Evolutionary conservation across 2,329 filamentous ascomycete genomes (phyloP), one percentile per base, ranked within the genome.

Genomic region (Elsinoe ampelina): DNA sequence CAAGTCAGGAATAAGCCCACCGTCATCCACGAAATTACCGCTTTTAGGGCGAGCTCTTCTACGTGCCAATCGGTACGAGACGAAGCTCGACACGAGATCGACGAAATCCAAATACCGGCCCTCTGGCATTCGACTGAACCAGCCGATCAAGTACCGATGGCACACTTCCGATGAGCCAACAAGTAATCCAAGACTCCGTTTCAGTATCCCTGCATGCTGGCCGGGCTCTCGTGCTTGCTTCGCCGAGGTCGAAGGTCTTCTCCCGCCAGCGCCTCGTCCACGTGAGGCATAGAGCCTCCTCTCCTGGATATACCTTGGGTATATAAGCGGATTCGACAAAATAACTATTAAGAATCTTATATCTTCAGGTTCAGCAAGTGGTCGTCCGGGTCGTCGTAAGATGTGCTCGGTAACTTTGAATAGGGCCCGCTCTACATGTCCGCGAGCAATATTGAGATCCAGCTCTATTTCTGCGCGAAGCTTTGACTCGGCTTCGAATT

Each of bases 171-270:
- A 79, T 11, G 87, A 76, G 67, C 95, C 89, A 1, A 89, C 86
- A 20, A 95, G 67, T 8, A 95, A 73, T 0, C 91, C 91, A 22
- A 95, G 70, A 38, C 95, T 84, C 36, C 91, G 82, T 69, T 95
- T 95, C 64, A 95, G 81, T 55, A 95, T 86, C 3, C 86, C 86
- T 2, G 87, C 90, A 70, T 95, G 87, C 58, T 87, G 82, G 1
- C 84, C 85, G 22, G 80, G 76, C 15, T 71, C 71, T 15, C 54
- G 54, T 35, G 38, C 54, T 26, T 70, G 67, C 42, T 64, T 65
- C 4, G 61, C 50, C n/a, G 66, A 59, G 41, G 64, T 68, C 35
- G 57, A 55, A 4, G 51, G 42, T 38, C 52, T 41, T 19, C 38
- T 41, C n/a, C 41, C 38, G 6, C 47, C 54, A 38, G 39, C 32